These are phyloP conservation scores for Corymbia citriodora DNA, from an alignment of 441 rosid genomes.

Conservation along the genomic window DNA sequence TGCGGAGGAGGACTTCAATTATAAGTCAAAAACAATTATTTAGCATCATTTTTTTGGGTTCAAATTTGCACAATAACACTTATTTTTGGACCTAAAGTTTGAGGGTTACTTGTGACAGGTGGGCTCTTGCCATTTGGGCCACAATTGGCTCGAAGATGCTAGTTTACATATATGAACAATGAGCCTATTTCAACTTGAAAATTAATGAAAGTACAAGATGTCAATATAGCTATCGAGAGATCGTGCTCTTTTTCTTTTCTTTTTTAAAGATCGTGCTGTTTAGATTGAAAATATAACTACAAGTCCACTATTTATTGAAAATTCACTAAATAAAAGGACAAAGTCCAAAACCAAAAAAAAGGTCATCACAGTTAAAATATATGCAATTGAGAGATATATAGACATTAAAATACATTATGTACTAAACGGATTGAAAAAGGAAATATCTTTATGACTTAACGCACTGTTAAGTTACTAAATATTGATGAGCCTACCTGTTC, in stretches of 20 bases:
- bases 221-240: background rate
- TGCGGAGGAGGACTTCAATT: no score
- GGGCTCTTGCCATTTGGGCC: background rate
- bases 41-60: background rate
- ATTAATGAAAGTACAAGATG: background rate
- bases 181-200: background rate
- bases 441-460: background rate
- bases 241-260: background rate
- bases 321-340: background rate
- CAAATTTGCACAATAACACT: background rate
- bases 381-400: background rate
- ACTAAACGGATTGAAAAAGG: background rate
- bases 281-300: no score
- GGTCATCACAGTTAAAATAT: background rate
- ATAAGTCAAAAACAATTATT: no score
- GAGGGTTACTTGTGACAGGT: background rate
- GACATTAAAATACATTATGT: background rate
- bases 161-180: background rate
- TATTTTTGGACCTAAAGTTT: background rate
- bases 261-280: no score
- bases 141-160: background rate
- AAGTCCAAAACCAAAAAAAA: background rate
- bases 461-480: background rate
- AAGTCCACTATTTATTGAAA: background rate
- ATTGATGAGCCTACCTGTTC: background rate